Percentiles rank a stretch among this genome's conserved stretches.
phyloP scores from a whole-genome alignment of 768 basidiomycete genomes.

The Mycena leptocephala region DNA sequence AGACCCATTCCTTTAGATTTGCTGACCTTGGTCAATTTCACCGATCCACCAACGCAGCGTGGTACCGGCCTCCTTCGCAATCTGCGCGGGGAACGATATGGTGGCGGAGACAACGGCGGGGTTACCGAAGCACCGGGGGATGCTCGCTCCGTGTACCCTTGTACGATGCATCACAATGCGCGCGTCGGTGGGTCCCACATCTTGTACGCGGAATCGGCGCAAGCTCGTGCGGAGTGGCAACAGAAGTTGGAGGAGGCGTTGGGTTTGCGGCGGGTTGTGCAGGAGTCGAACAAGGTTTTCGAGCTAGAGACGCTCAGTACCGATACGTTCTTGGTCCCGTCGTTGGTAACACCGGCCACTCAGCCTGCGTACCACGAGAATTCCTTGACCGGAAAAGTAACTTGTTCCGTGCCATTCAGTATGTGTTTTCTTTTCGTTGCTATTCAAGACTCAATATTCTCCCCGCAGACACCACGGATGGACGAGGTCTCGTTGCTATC shows the following conservation, averaged over 20 bases:
- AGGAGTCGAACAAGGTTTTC: constrained; percentile 96
- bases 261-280: constrained; percentile 86
- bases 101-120: constrained; percentile 44
- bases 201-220: constrained; percentile 87
- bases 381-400: constrained; percentile 87
- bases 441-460: not conserved
- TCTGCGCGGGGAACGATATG: constrained; percentile 61
- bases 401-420: constrained; percentile 96
- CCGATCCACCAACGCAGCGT: constrained; percentile 84
- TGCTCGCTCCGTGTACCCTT: constrained; percentile 87
- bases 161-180: constrained; percentile 92
- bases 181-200: constrained; percentile 90
- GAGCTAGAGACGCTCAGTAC: constrained; percentile 92
- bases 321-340: constrained; percentile 90
- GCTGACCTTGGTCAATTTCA: constrained; percentile 88
- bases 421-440: constrained; percentile 50
- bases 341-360: constrained; percentile 63
- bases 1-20: constrained; percentile 95
- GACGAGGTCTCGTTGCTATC: constrained; percentile 90
- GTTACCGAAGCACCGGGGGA: constrained; percentile 67
- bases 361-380: constrained; percentile 80
- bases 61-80: constrained; percentile 81
- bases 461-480: constrained; percentile 83
- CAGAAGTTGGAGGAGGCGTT: constrained; percentile 91
- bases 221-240: constrained; percentile 90